Base-by-base conservation (phyloP, 768 basidiomycete species). In the Termitomyces bulborhizus region DNA sequence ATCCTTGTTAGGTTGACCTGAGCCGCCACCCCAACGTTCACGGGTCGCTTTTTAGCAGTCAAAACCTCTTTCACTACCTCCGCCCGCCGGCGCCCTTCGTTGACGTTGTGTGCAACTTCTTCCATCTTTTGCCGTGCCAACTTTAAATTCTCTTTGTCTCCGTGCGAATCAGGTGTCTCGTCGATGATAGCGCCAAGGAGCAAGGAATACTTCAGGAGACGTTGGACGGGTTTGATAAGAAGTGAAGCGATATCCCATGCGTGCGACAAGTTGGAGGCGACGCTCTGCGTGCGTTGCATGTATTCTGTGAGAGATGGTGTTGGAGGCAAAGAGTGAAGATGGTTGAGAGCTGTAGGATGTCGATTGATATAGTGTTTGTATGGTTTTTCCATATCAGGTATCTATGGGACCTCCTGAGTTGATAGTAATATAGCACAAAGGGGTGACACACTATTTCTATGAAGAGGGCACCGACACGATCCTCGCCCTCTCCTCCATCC, bases 191-290 rank as follows among this genome's bases (percentile, higher is more conserved):
- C 82, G 26, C 73, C 71, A 34, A 99, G 82, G 29, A 99, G 80
- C 8, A 98, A 80, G 0, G 91, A 84, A 65, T 99, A 99, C 67
- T 98, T 98, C 60, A 98, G 84, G 53, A 98, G 79, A 15, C 96
- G 85, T 65, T 98, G 97, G 3, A 99, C 93, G 34, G 97, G 97
- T 70, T 98, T 98, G 70, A 99, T 98, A 57, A 99, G 86, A 39
- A 98, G 81, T 0, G 93, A 93, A 5, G 91, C 78, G 27, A 99
- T 82, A 67, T 99, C 96, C 87, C 93, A 94, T 3, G 93, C 90
- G 63, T 92, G 86, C 0, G 91, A 89, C 12, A 89, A 77, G 24
- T 82, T 79, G 1, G 84, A 80, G 1, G 89, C 86, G 37, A 88
- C 75, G 11, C 73, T 76, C 56, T 82, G 80, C 16, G 88, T 88